These are phyloP conservation scores for Physaria fendleri DNA, from an alignment of 345 rosid genomes.

Conservation along the genomic window DNA sequence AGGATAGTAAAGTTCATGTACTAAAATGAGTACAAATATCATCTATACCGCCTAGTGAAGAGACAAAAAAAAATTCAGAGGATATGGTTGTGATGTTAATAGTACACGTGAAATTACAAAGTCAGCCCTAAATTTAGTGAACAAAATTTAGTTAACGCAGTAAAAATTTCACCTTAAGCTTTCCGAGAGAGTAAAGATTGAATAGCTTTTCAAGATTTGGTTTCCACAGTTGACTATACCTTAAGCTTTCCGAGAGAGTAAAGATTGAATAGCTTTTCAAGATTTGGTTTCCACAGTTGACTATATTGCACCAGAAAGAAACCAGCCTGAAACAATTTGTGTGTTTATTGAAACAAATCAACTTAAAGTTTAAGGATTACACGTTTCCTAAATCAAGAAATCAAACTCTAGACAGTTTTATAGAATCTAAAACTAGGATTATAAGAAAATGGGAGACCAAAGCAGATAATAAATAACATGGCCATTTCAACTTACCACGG, in stretches of 20 bases:
- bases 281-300: conserved; percentile 77
- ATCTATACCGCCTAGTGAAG: too few species aligned
- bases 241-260: conserved; percentile 76
- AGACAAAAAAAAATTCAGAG: too few species aligned
- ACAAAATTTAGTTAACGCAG: too few species aligned
- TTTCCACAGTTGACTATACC: too few species aligned
- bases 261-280: conserved; percentile 52
- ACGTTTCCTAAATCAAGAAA: neutral
- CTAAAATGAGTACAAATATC: too few species aligned
- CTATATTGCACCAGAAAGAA: conserved; percentile 76
- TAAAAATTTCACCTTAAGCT: too few species aligned
- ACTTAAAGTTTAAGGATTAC: neutral
- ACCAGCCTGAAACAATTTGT: conserved; percentile 57
- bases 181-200: conserved; percentile 60
- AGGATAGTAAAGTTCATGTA: too few species aligned
- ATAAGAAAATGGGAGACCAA: neutral
- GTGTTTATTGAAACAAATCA: neutral
- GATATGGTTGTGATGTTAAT: too few species aligned
- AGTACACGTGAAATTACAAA: too few species aligned
- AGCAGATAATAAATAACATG: neutral
- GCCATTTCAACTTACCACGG: conserved; percentile 61
- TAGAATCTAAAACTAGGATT: neutral
- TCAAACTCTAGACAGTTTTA: neutral
- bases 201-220: conserved; percentile 50
- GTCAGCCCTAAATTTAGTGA: too few species aligned